Base-by-base conservation (phyloP, 495 filamentous ascomycete genomes). In the Penicillium maclennaniae region DNA sequence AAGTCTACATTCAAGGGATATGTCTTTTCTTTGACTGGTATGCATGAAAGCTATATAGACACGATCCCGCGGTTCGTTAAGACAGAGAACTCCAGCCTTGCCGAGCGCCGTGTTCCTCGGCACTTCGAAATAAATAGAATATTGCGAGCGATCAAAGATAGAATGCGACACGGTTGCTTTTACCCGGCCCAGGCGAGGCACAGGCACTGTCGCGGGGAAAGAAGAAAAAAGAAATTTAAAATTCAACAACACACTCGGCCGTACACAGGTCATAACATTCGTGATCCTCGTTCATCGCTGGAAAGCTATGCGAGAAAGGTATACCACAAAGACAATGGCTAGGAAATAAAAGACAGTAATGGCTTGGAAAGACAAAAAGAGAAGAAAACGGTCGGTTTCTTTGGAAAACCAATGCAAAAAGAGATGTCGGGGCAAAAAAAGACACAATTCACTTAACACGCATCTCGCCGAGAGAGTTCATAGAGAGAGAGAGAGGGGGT, bases 261-360 rank as follows among this genome's bases (percentile, higher is more conserved):
- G 66, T 74, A 71, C 63, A 75, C 63, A 62, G 69, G 43, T 76
- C 73, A 71, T 77, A 67, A 75, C 60, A 61, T 69, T 75, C 73
- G 68, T 77, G 67, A 74, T 74, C 68, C 69, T 73, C 72, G 66
- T 65, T 75, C 68, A 74, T 73, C 72, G 71, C 71, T 69, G 60
- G 48, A 53, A 67, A 68, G 67, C 68, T 67, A 65, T 72, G 70
- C 69, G 69, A 72, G 62, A 66, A 69, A 72, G 63, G 60, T 73
- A 69, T 68, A 71, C 64, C 62, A 70, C 64, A 67, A 66, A 58
- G 46, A 54, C 43, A 44, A 39, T 58, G 52, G 36, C 31, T 34
- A 47, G 55, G 46, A 58, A 55, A 52, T 54, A 48, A 49, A 56
- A 36, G 48, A 41, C 15, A 56, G 27, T 34, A 49, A 2, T 26